Evolutionary conservation across 352 stramenopile genomes (phyloP), one percentile per base, ranked within the genome.

Genomic region (Globisporangium iwayamae): DNA sequence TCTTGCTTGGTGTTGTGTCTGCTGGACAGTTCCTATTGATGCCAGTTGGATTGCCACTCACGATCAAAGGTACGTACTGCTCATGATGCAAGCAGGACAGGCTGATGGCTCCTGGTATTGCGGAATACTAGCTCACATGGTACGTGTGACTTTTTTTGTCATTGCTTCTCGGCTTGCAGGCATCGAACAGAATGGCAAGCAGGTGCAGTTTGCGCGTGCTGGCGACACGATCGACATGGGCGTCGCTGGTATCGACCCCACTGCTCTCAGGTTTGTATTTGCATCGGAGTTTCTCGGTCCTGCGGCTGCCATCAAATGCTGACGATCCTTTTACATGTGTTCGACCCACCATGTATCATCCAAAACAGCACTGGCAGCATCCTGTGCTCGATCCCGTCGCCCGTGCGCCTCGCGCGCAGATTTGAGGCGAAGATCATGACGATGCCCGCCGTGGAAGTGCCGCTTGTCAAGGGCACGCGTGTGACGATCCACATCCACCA

Each of bases 351-450:
- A 45, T 25, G 32, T 32, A 5, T 47, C 39, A 39, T 16, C 51
- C 9, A 47, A 47, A 54, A 32, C 57, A 89, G 75, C 62, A 93
- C 79, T 9, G 85, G 87, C 28, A 93, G 85, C 60, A 93, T 96
- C 54, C 56, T 96, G 51, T 96, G 85, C 65, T 94, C 87, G 8
- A 80, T 94, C 57, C 75, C 78, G 51, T 91, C 79, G 10, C 87
- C 87, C 0, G 83, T 96, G 63, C 77, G 75, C 9, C 76, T 90
- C 6, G 87, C 84, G 18, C 79, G 76, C 25, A 79, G 78, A 54
- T 94, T 96, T 39, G 85, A 96, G 65, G 86, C 86, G 53, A 93
- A 96, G 81, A 96, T 96, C 67, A 93, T 94, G 83, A 94, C 86
- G 1, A 94, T 96, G 85, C 85, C 87, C 0, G 75, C 81, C 3